Evolutionary conservation across 495 filamentous ascomycete genomes (phyloP).

Genomic region (Friedmanniomyces endolithicus): DNA sequence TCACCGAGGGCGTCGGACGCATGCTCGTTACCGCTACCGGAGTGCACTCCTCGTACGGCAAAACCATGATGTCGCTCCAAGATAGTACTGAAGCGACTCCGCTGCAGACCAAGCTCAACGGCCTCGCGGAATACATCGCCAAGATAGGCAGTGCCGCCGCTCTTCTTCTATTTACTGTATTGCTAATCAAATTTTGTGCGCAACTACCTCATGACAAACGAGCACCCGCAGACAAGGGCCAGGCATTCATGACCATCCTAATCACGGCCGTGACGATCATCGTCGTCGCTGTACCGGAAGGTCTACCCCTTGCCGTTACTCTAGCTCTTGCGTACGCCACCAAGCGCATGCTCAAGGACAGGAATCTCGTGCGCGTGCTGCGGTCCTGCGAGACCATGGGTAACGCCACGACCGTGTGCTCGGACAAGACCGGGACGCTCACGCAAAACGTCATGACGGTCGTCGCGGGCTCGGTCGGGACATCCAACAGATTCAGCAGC

Average conservation of each 20-base stretch:
- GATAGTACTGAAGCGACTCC: constrained; percentile 87
- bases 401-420: constrained; percentile 90
- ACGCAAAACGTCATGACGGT: constrained; percentile 64
- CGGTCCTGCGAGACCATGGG: constrained; percentile 98
- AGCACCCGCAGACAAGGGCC: constrained; percentile 63
- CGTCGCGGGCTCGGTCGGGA: constrained; percentile 48
- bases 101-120: constrained; percentile 84
- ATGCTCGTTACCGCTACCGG: constrained; percentile 82
- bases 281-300: constrained; percentile 91
- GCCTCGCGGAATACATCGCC: constrained; percentile 83
- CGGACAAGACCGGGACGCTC: constrained; percentile 94
- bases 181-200: constrained; percentile 81
- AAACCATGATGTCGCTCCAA: constrained; percentile 84
- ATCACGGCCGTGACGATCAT: constrained; percentile 92
- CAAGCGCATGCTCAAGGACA: constrained; percentile 87
- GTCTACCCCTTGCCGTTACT: constrained; percentile 83
- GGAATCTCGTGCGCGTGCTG: constrained; percentile 82
- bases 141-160: constrained; percentile 81
- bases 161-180: constrained; percentile 73
- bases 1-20: constrained; percentile 79
- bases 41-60: constrained; percentile 78
- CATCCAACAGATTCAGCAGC: constrained; percentile 43
- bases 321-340: constrained; percentile 90
- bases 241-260: constrained; percentile 80
- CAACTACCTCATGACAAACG: constrained; percentile 43